Percentiles rank a stretch among this genome's conserved stretches.
Evolutionary conservation across 257 asterid species (phyloP).

Genomic region (Capsicum chinense): DNA sequence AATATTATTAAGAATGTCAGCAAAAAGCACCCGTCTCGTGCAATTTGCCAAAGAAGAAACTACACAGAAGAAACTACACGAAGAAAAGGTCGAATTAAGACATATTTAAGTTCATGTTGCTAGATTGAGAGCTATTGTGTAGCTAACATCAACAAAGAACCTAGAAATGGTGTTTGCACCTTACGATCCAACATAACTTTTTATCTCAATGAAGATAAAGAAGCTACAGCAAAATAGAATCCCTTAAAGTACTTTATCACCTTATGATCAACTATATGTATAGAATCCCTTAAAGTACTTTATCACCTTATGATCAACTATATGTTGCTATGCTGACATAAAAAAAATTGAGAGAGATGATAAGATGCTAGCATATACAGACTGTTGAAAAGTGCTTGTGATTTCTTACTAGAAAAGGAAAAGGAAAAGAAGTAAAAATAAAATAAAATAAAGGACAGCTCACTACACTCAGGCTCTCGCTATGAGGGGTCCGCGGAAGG

Average conservation of each 20-base stretch:
- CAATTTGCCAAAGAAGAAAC: background rate
- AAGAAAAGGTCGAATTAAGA: background rate
- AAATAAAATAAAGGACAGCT: no score
- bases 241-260: conserved; percentile 21
- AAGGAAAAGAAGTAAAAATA: background rate
- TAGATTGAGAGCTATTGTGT: background rate
- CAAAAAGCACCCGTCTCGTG: background rate
- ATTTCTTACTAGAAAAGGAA: background rate
- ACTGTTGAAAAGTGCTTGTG: background rate
- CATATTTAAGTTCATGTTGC: background rate
- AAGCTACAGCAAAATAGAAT: background rate
- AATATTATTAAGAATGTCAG: no score
- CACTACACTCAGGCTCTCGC: no score
- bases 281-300: background rate
- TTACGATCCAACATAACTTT: background rate
- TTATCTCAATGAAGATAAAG: conserved; percentile 17
- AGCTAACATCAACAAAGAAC: background rate
- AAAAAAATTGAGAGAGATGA: background rate
- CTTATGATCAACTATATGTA: no score
- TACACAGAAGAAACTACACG: background rate
- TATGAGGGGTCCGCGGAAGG: no score
- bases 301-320: conserved; percentile 15
- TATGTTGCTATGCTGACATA: background rate
- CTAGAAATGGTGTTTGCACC: background rate
- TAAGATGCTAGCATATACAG: conserved; percentile 16